Evolutionary conservation across 2,329 filamentous ascomycete genomes (phyloP), one percentile per base, ranked within the genome.

Genomic region (Arachnopeziza araneosa): DNA sequence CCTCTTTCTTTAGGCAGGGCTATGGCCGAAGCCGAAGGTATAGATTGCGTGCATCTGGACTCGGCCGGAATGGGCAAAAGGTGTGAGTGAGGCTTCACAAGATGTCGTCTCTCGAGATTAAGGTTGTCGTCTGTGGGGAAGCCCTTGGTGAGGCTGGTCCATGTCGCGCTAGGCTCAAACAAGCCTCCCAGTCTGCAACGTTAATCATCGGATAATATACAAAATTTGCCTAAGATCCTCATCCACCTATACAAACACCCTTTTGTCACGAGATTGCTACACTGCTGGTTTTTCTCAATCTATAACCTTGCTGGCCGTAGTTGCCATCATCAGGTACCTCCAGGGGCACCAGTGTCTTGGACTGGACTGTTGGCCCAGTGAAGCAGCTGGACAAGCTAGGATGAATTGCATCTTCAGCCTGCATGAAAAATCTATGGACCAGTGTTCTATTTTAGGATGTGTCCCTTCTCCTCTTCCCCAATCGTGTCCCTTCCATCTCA

Each of bases 211-310:
- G 58, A 55, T 49, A 60, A 58, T 55, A 24, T 60, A 52, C 56
- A 54, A 51, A 44, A 58, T 63, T 60, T 63, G 61, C 61, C 61
- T 63, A 60, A 62, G 57, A 52, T 60, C 32, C 44, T 9, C 21
- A 52, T 21, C 44, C 32, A 55, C 51, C 52, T 50, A 30, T 26
- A 36, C 55, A 54, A 56, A 57, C 49, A 55, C 21, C 24, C 24
- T 12, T 21, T 21, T 12, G 51, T 53, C 22, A 60, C 17, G 22
- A 55, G 19, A 55, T 24, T 54, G 52, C 32, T 21, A 48, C 26
- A 22, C 21, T 49, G 44, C 22, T 50, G 21, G 36, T 24, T 17
- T 1, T 30, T 17, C 9, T 30, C 48, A 58, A 55, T 53, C 57
- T 55, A 9, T 10, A 32, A 23, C 50, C 36, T 54, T 50, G 36